Evolutionary conservation across 768 basidiomycete genomes (phyloP).

Genomic region (Serendipita vermifera): DNA sequence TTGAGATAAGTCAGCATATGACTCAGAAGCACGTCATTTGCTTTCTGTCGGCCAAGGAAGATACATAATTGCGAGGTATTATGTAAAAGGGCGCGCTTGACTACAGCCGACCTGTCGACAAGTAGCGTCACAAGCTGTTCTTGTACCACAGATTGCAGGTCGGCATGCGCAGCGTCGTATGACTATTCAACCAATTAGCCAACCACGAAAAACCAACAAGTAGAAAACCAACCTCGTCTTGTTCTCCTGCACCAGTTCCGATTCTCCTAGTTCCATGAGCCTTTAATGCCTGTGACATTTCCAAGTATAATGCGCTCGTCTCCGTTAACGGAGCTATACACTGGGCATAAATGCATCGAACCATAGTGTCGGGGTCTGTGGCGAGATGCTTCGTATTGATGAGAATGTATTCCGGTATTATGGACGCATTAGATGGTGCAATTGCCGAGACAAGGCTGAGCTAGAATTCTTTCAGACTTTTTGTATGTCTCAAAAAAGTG

Average conservation of each 20-base stretch:
- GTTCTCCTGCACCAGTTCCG: slow-evolving; percentile 47
- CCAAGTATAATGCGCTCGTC: slow-evolving; percentile 74
- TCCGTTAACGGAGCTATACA: slow-evolving; percentile 77
- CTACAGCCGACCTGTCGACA: slow-evolving; percentile 76
- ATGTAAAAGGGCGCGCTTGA: slow-evolving; percentile 80
- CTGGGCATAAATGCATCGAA: slow-evolving; percentile 68
- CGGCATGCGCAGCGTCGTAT: slow-evolving; percentile 76
- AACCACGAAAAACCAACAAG: not conserved
- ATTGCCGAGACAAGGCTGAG: slow-evolving; percentile 58
- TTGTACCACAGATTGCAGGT: slow-evolving; percentile 73
- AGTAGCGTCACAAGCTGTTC: slow-evolving; percentile 78
- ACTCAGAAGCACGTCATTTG: slow-evolving; percentile 88
- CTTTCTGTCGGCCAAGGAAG: slow-evolving; percentile 84
- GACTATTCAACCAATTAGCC: slow-evolving; percentile 27
- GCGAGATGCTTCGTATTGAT: slow-evolving; percentile 77
- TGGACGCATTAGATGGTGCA: slow-evolving; percentile 44
- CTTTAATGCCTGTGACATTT: slow-evolving; percentile 85
- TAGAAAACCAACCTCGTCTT: slow-evolving; percentile 54
- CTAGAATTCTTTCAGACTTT: no score
- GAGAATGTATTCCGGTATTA: slow-evolving; percentile 92
- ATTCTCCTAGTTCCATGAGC: slow-evolving; percentile 65
- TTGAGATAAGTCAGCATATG: slow-evolving; percentile 78
- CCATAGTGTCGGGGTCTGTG: slow-evolving; percentile 73
- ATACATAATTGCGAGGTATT: slow-evolving; percentile 83
- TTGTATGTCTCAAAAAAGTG: not conserved